A percentile compares a stretch with the other conserved stretches of the same genome.
Evolutionary conservation across 164 flowering plant species (phyloP).

Genomic region (Hamamelis virginiana): DNA sequence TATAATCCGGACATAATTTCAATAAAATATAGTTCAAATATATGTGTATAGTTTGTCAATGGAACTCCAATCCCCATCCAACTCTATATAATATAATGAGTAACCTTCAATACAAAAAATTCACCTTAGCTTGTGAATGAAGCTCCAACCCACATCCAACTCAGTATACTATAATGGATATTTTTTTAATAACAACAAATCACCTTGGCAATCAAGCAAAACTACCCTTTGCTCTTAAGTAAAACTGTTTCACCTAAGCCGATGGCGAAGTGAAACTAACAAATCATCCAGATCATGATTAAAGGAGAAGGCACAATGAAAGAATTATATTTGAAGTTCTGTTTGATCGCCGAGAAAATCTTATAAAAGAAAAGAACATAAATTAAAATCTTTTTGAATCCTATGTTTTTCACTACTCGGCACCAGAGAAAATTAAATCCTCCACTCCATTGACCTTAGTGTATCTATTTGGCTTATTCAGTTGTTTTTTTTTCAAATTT

Average conservation of each 20-base stretch:
- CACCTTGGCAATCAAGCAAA: conserved; percentile 30
- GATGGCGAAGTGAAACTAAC: conserved; percentile 14
- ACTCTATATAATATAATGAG: neutral
- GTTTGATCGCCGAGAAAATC: neutral
- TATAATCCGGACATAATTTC: too few species aligned
- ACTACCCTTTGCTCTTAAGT: conserved; percentile 7
- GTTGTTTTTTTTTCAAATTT: neutral
- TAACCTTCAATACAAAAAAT: neutral
- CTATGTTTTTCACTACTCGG: too few species aligned
- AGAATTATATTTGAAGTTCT: neutral
- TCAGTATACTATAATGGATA: neutral
- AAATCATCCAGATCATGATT: neutral
- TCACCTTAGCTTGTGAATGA: neutral
- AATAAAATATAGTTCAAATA: too few species aligned
- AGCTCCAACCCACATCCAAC: conserved; percentile 1
- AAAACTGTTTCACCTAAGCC: conserved; percentile 13
- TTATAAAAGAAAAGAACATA: too few species aligned
- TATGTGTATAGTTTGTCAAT: too few species aligned
- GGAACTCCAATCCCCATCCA: too few species aligned
- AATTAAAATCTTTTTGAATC: too few species aligned
- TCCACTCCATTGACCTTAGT: neutral
- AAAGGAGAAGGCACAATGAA: neutral
- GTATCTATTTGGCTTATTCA: neutral
- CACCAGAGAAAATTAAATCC: too few species aligned
- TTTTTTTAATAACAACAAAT: neutral